These are phyloP conservation scores for Dioscorea alata DNA, from an alignment of 106 monocot genomes.

Conservation along the genomic window DNA sequence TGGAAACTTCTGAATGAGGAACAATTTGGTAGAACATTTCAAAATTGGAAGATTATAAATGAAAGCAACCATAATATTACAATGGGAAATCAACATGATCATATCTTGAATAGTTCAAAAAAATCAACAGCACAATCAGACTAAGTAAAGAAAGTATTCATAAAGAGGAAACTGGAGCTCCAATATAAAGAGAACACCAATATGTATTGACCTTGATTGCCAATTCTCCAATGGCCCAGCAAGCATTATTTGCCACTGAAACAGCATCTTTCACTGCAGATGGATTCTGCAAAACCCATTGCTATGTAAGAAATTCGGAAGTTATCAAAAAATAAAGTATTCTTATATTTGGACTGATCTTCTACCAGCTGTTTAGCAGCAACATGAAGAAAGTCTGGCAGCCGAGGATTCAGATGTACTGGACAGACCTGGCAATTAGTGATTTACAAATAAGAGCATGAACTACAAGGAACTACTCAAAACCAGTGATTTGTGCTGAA, in stretches of 20 bases:
- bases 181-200: neutral
- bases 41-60: no score
- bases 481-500: no score
- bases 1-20: no score
- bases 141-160: neutral
- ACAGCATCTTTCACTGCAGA: conserved; percentile 56
- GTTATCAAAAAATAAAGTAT: no score
- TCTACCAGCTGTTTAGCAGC: conserved; percentile 90
- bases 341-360: neutral
- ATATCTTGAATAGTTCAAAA: no score
- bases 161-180: neutral
- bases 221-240: conserved; percentile 99
- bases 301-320: neutral
- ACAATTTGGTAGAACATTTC: no score
- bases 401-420: conserved; percentile 72
- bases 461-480: no score
- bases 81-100: no score
- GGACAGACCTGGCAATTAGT: conserved; percentile 69
- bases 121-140: no score
- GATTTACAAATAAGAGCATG: conserved; percentile 4
- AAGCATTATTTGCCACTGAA: conserved; percentile 98
- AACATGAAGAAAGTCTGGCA: conserved; percentile 76
- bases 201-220: conserved; percentile 71
- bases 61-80: no score
- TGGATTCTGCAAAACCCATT: conserved; percentile 35